Evolutionary conservation across 2,329 filamentous ascomycete genomes (phyloP).

Genomic region (Fonsecaea pedrosoi): DNA sequence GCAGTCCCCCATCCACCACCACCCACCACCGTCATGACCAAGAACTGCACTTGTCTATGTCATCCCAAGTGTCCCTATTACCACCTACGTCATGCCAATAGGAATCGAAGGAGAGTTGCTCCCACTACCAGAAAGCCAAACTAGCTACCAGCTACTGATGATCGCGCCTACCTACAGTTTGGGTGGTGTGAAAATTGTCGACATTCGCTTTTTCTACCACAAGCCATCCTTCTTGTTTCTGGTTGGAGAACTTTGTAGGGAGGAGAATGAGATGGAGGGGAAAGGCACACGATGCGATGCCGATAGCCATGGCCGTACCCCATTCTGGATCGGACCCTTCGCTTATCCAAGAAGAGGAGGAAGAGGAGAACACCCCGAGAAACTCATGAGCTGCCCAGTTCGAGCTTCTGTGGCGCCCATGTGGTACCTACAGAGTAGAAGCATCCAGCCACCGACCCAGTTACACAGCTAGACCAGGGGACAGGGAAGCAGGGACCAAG

Average conservation of each 20-base stretch:
- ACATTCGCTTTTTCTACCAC: not conserved
- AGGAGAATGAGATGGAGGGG: constrained; percentile 3
- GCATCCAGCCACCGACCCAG: not conserved
- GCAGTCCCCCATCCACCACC: not conserved
- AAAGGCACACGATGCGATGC: not conserved
- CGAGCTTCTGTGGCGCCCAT: constrained; percentile 3
- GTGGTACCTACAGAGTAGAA: not conserved
- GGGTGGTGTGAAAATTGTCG: not conserved
- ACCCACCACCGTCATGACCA: constrained; percentile 24
- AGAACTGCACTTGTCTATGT: constrained; percentile 34
- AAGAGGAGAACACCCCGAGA: constrained; percentile 3
- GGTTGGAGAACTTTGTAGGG: not conserved
- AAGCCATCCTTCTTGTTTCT: constrained; percentile 1
- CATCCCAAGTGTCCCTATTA: constrained; percentile 21
- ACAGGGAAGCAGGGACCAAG: not conserved
- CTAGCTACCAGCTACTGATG: not conserved
- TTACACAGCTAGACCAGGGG: not conserved
- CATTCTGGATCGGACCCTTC: constrained; percentile 22
- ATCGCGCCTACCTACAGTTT: constrained; percentile 5
- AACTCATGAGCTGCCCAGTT: not conserved
- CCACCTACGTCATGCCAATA: constrained; percentile 34
- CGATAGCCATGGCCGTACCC: constrained; percentile 17
- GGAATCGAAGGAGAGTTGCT: constrained; percentile 1
- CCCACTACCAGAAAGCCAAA: not conserved
- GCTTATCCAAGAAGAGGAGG: constrained; percentile 10